Evolutionary conservation across 805 yeast genomes (phyloP), one percentile per base, ranked within the genome.

Genomic region (Saccharomycopsis sp.): DNA sequence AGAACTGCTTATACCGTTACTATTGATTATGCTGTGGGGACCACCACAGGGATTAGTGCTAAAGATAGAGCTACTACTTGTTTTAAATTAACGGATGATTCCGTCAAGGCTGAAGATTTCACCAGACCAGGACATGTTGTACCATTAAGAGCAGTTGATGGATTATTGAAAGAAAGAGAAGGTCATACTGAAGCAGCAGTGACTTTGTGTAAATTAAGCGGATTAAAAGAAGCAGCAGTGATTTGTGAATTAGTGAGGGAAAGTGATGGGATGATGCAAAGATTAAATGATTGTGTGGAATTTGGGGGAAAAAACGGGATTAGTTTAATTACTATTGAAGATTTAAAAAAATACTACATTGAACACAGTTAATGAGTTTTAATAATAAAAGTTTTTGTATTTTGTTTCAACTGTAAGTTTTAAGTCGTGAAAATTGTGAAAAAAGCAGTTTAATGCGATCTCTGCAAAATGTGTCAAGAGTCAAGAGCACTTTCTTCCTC

Each of bases 131-230:
- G 99, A 14, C 99, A 92, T 56, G 66, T 92, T 23, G 74, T 89
- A 49, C 99, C 98, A 2, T 69, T 92, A 52, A 72, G 97, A 51
- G 97, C 97, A 2, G 82, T 70, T 17, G 82, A 82, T 19, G 95
- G 95, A 1, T 79, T 94, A 39, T 75, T 92, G 42, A 65, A 76
- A 42, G 63, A 65, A 37, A 81, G 99, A 67, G 68, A 83, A 43
- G 99, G 99, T 13, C 99, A 92, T 58, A 92, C 99, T 9, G 99
- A 92, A 63, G 97, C 98, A 14, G 87, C 86, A 21, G 94, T 92
- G 6, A 95, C 89, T 56, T 67, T 92, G 48, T 79, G 95, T 56
- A 63, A 65, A 53, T 66, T 88, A 53, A 70, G 89, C 5, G 87
- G 86, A 0, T 66, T 83, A 51, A 73, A 74, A 48, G 94, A 92